These are phyloP conservation scores for Podila epigama DNA, from an alignment of 192 early-diverging fungal genomes.

Conservation along the genomic window DNA sequence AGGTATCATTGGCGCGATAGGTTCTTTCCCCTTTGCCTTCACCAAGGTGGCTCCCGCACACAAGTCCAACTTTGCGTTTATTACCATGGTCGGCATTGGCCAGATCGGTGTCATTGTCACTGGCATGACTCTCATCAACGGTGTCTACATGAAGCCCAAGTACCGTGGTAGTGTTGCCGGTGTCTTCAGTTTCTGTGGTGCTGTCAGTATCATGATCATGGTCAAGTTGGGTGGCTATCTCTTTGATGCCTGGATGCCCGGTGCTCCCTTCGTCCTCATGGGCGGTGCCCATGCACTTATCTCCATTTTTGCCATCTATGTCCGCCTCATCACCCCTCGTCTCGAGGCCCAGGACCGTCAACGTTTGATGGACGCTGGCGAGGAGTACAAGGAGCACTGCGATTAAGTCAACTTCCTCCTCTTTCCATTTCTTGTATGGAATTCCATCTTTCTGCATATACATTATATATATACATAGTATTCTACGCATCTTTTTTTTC, in stretches of 20 bases:
- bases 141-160: constrained; percentile 49
- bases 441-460: too few species aligned
- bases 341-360: constrained; percentile 20
- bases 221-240: constrained; percentile 68
- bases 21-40: constrained; percentile 61
- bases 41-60: constrained; percentile 52
- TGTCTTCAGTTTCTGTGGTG: constrained; percentile 67
- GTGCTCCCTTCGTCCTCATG: constrained; percentile 58
- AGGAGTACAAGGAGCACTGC: too few species aligned
- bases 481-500: too few species aligned
- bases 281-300: constrained; percentile 51
- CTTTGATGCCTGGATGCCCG: constrained; percentile 60
- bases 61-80: constrained; percentile 49
- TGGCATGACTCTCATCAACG: constrained; percentile 68
- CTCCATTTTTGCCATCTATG: constrained; percentile 26
- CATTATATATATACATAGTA: too few species aligned
- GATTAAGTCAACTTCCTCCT: background rate
- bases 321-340: constrained; percentile 24
- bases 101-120: constrained; percentile 72
- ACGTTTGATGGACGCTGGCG: background rate
- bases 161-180: constrained; percentile 71
- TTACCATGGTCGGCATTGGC: constrained; percentile 61
- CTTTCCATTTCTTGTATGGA: too few species aligned
- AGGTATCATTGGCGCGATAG: constrained; percentile 55
- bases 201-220: constrained; percentile 68